phyloP scores from a whole-genome alignment of 495 filamentous ascomycete genomes.

The Penicillium maclennaniae region DNA sequence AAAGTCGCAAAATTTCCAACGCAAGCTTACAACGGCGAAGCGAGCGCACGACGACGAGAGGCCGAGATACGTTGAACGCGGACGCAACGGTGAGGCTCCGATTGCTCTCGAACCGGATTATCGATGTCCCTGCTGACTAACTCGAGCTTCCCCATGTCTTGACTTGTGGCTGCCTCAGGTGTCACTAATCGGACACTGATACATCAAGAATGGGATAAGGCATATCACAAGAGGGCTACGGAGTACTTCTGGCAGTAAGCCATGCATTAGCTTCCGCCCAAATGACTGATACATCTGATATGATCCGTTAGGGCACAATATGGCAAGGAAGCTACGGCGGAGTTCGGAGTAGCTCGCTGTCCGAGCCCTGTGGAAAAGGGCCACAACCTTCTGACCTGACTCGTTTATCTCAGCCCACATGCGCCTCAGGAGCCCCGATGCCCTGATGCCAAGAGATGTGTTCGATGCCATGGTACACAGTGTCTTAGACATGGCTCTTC shows the following conservation, averaged over 20 bases:
- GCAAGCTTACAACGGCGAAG: neutral
- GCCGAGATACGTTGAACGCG: neutral
- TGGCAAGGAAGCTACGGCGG: neutral
- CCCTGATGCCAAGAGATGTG: neutral
- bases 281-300: neutral
- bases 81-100: slow-evolving; percentile 17
- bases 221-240: neutral
- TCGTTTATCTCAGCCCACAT: neutral
- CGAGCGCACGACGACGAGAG: neutral
- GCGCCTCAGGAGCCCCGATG: neutral
- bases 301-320: neutral
- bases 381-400: neutral
- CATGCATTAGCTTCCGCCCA: neutral
- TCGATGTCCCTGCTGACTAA: slow-evolving; percentile 8
- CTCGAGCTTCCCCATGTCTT: neutral
- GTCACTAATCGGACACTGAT: neutral
- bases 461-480: slow-evolving; percentile 1
- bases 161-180: neutral
- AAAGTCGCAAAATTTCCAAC: neutral
- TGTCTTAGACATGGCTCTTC: slow-evolving; percentile 23
- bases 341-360: slow-evolving; percentile 2
- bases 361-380: neutral
- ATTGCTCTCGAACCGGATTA: slow-evolving; percentile 15
- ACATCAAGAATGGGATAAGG: neutral
- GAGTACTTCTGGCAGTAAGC: neutral